A percentile compares a stretch with the other conserved stretches of the same genome.
Evolutionary conservation across 2,329 filamentous ascomycete species (phyloP).

Genomic region (Fusarium sp.): DNA sequence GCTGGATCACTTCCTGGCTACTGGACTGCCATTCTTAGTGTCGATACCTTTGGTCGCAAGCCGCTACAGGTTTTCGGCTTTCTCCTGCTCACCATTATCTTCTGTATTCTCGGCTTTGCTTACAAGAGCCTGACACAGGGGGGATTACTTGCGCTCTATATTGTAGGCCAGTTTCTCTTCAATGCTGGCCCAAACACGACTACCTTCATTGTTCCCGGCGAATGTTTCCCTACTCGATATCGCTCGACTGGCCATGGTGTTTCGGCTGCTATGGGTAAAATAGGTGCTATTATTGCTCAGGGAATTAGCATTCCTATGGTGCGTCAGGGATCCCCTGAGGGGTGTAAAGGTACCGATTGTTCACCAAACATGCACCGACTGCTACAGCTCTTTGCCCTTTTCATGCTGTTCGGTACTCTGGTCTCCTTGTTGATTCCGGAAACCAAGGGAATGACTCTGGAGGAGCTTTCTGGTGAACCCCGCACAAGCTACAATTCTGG

Average conservation of each 20-base stretch:
- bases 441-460: conserved; percentile 79
- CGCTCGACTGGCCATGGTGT: conserved; percentile 72
- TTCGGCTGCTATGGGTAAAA: conserved; percentile 74
- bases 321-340: conserved; percentile 64
- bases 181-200: conserved; percentile 75
- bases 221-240: conserved; percentile 74
- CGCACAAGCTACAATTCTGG: conserved; percentile 68
- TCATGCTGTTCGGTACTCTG: conserved; percentile 80
- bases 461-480: conserved; percentile 75
- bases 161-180: conserved; percentile 75
- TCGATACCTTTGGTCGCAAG: conserved; percentile 82
- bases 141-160: conserved; percentile 69
- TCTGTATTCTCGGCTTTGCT: conserved; percentile 71
- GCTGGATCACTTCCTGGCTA: conserved; percentile 85
- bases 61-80: conserved; percentile 77
- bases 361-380: conserved; percentile 76
- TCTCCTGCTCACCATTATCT: conserved; percentile 69
- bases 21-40: conserved; percentile 78
- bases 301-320: conserved; percentile 72
- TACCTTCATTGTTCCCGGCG: conserved; percentile 73
- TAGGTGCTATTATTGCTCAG: conserved; percentile 76
- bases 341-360: conserved; percentile 62
- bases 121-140: conserved; percentile 61
- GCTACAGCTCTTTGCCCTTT: conserved; percentile 81
- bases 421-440: conserved; percentile 80